Evolutionary conservation across 2,329 filamentous ascomycete species (phyloP).

Genomic region (Pseudogymnoascus sp.): DNA sequence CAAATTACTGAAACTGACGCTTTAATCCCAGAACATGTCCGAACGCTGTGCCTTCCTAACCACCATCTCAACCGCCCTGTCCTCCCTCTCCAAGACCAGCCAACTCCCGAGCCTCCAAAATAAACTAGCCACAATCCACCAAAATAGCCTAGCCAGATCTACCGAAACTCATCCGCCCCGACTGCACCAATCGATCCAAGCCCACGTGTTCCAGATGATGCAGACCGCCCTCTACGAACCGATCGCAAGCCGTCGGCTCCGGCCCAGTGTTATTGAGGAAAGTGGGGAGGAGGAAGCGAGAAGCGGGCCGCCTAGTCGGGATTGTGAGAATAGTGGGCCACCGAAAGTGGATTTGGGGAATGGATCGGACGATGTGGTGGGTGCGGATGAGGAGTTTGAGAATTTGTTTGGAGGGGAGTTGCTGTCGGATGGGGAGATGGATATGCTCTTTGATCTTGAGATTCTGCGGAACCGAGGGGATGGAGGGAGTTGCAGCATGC

Average conservation of each 20-base stretch:
- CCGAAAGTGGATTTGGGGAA: neutral
- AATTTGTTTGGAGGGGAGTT: neutral
- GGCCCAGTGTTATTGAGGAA: conserved; percentile 7
- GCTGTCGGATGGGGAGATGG: conserved; percentile 5
- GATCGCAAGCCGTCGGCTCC: conserved; percentile 10
- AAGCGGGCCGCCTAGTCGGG: neutral
- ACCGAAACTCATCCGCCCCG: neutral
- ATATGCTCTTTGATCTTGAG: conserved; percentile 9
- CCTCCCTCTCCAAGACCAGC: conserved; percentile 14
- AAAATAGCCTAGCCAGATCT: neutral
- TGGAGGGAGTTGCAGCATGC: neutral
- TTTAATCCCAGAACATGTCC: conserved; percentile 16
- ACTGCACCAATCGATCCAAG: conserved; percentile 6
- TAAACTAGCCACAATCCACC: conserved; percentile 17
- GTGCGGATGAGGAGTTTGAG: neutral
- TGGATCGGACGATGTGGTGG: neutral
- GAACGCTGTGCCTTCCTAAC: conserved; percentile 17
- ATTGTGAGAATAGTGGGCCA: neutral
- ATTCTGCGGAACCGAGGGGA: neutral
- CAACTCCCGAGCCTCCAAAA: conserved; percentile 20
- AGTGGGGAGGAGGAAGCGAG: neutral
- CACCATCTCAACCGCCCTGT: conserved; percentile 16
- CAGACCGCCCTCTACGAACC: conserved; percentile 10
- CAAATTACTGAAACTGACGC: neutral
- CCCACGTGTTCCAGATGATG: conserved; percentile 13